phyloP scores from a whole-genome alignment of 1,284 basidiomycete species.

The Irpex rosettiformis region DNA sequence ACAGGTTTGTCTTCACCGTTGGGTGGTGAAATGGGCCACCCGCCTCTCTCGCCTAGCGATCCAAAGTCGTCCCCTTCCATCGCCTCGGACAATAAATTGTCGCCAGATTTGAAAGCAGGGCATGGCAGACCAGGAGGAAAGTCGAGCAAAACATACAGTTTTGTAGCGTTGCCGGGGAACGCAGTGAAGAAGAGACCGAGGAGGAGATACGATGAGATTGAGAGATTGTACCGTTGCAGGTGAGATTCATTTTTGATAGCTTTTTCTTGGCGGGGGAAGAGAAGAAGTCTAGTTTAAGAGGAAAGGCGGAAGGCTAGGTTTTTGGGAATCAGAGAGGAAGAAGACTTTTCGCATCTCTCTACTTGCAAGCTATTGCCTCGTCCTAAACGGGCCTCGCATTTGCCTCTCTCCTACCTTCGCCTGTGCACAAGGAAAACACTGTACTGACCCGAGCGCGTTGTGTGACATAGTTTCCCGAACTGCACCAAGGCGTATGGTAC shows the following conservation, averaged over 20 bases:
- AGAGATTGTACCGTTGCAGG: conserved; percentile 82
- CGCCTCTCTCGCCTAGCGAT: background rate
- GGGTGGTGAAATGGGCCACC: background rate
- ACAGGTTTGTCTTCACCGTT: background rate
- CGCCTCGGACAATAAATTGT: background rate
- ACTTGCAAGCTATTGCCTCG: background rate
- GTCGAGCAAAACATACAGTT: conserved; percentile 72
- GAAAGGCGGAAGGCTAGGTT: background rate
- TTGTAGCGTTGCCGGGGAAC: conserved; percentile 76
- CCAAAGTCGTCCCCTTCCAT: background rate
- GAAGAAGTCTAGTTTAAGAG: background rate
- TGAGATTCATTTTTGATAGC: conserved; percentile 16
- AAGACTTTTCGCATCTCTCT: background rate
- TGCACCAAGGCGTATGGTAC: conserved; percentile 88
- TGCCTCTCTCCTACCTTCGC: background rate
- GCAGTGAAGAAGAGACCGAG: conserved; percentile 80
- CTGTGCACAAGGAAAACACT: background rate
- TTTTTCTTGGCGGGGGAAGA: background rate
- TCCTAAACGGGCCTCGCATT: background rate
- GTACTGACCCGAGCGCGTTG: background rate
- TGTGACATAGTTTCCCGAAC: conserved; percentile 55
- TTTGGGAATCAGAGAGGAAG: background rate
- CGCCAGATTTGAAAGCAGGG: background rate
- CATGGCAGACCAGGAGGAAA: conserved; percentile 11
- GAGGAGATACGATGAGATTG: conserved; percentile 86